phyloP scores from a whole-genome alignment of 805 yeast genomes.

The Yamadazyma phyllophila region DNA sequence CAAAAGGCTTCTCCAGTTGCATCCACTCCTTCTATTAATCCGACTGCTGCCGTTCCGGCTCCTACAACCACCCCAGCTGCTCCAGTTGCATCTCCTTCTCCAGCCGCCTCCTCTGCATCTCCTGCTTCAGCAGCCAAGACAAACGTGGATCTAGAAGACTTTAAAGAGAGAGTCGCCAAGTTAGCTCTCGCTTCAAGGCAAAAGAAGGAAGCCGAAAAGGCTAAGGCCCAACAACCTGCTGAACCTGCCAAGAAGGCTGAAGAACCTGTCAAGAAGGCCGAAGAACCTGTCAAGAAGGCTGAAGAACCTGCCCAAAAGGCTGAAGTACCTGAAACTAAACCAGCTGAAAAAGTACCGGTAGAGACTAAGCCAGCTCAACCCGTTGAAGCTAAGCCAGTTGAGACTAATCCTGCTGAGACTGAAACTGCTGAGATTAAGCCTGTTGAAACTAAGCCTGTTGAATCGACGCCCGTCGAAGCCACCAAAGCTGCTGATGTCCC shows the following conservation, averaged over 20 bases:
- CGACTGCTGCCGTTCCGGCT: slow-evolving; percentile 1
- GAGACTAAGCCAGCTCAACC: slow-evolving; percentile 5
- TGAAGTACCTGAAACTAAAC: slow-evolving; percentile 3
- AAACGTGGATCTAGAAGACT: slow-evolving; percentile 9
- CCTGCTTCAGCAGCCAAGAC: slow-evolving; percentile 11
- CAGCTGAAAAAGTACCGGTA: slow-evolving; percentile 6
- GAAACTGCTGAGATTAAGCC: slow-evolving; percentile 9
- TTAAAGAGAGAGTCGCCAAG: slow-evolving; percentile 12
- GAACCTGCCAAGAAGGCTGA: neutral
- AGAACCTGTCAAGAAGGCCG: neutral
- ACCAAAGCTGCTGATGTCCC: no score
- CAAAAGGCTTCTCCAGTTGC: slow-evolving; percentile 9
- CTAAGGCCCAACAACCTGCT: slow-evolving; percentile 1
- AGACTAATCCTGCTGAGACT: neutral
- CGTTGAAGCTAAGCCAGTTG: slow-evolving; percentile 8
- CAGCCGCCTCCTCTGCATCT: slow-evolving; percentile 6
- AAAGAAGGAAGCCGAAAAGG: slow-evolving; percentile 7
- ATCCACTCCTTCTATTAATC: slow-evolving; percentile 9
- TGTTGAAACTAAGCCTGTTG: slow-evolving; percentile 3
- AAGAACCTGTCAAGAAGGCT: neutral
- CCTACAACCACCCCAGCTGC: slow-evolving; percentile 15
- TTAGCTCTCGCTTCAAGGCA: slow-evolving; percentile 9
- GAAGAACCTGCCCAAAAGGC: neutral
- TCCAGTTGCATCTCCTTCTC: slow-evolving; percentile 10
- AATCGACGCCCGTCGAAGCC: no score